A percentile compares a stretch with the other conserved stretches of the same genome.
phyloP scores from a whole-genome alignment of 805 yeast species.

The Kodamaea leandrae region DNA sequence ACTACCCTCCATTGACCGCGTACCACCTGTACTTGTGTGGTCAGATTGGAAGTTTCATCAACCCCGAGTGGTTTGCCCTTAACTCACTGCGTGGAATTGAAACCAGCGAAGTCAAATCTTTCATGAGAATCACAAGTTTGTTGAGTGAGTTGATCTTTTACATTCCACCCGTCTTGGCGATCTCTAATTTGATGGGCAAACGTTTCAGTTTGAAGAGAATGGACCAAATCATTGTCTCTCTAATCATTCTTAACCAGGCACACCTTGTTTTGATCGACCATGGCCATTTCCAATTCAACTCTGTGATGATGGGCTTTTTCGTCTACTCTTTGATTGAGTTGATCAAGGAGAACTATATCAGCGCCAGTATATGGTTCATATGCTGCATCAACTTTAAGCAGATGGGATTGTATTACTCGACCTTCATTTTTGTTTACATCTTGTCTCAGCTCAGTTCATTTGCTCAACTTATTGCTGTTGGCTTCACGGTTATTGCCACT shows the following conservation, averaged over 20 bases:
- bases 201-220: constrained; percentile 54
- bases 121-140: constrained; percentile 79
- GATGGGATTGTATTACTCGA: constrained; percentile 92
- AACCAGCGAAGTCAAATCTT: constrained; percentile 62
- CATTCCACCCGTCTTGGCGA: constrained; percentile 76
- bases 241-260: constrained; percentile 83
- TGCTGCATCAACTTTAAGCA: constrained; percentile 83
- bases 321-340: constrained; percentile 65
- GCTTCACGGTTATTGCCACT: constrained; percentile 58
- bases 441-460: constrained; percentile 50
- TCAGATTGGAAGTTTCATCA: constrained; percentile 59
- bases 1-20: constrained; percentile 96
- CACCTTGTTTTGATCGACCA: constrained; percentile 82
- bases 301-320: constrained; percentile 89
- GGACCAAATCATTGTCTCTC: constrained; percentile 73
- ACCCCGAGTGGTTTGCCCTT: constrained; percentile 73
- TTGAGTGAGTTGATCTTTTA: constrained; percentile 71
- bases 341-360: constrained; percentile 56
- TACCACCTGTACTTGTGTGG: constrained; percentile 86
- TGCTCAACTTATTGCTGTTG: constrained; percentile 59
- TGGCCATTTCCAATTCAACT: constrained; percentile 95
- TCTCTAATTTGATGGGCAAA: constrained; percentile 69
- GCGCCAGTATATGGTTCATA: constrained; percentile 77
- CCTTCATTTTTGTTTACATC: constrained; percentile 79
- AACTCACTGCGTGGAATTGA: constrained; percentile 77